Conservation (phyloP, 148 eudicot species). For the Heliamphora exappendiculata region DNA sequence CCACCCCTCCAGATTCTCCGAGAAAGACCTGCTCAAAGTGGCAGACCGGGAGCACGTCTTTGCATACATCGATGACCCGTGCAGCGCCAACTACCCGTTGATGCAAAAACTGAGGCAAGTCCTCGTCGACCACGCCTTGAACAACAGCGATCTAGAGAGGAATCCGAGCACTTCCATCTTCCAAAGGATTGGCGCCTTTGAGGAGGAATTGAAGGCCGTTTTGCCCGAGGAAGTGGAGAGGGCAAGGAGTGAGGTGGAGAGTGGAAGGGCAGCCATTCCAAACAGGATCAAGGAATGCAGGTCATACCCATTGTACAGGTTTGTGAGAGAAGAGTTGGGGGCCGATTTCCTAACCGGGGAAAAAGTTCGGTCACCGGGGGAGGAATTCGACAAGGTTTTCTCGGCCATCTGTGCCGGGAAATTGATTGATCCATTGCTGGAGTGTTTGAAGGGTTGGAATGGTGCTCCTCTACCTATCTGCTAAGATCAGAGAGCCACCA, state of each 20-base stretch:
- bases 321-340: conserved; percentile 24
- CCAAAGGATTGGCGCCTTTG: conserved; percentile 27
- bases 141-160: conserved; percentile 22
- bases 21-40: conserved; percentile 25
- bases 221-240: conserved; percentile 26
- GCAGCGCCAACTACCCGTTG: conserved; percentile 17
- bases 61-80: conserved; percentile 25
- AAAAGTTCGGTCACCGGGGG: conserved; percentile 27
- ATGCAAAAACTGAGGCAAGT: conserved; percentile 28
- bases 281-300: conserved; percentile 27
- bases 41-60: conserved; percentile 22
- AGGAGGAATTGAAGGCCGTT: conserved; percentile 25
- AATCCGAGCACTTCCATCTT: conserved; percentile 17
- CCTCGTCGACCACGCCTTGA: conserved; percentile 25
- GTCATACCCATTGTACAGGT: conserved; percentile 28
- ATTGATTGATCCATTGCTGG: conserved; percentile 28
- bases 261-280: conserved; percentile 10
- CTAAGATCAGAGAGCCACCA: neutral
- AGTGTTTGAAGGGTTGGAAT: conserved; percentile 33
- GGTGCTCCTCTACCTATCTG: conserved; percentile 38
- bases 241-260: conserved; percentile 13
- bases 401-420: conserved; percentile 22
- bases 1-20: conserved; percentile 29
- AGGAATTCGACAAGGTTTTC: conserved; percentile 29
- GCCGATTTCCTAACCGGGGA: conserved; percentile 18